Evolutionary conservation across 768 basidiomycete genomes (phyloP).

Genomic region (Butyriboletus loyo): DNA sequence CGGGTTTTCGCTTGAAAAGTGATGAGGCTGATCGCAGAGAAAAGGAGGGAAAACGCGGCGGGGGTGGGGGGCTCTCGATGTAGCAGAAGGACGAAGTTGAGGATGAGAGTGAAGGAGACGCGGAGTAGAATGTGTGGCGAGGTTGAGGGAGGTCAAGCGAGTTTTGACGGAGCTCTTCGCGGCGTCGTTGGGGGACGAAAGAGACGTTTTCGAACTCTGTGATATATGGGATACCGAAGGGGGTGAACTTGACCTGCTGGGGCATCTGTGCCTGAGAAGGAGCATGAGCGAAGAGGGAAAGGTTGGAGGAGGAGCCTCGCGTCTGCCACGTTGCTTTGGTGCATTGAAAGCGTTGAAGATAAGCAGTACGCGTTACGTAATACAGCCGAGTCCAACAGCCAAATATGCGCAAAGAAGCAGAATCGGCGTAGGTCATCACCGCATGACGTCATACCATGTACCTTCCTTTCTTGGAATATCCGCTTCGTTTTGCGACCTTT

Average conservation of each 20-base stretch:
- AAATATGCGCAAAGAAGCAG: background rate
- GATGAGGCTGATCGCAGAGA: constrained; percentile 18
- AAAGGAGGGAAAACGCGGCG: constrained; percentile 12
- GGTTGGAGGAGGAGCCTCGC: constrained; percentile 1
- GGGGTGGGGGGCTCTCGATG: constrained; percentile 20
- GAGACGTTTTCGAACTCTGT: constrained; percentile 31
- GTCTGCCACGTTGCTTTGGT: constrained; percentile 1
- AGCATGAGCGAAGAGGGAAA: background rate
- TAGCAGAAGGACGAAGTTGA: constrained; percentile 29
- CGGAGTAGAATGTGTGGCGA: background rate
- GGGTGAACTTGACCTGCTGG: constrained; percentile 27
- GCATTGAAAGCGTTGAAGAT: background rate
- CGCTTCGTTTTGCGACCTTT: constrained; percentile 6
- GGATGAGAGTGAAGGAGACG: constrained; percentile 9
- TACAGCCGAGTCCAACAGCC: background rate
- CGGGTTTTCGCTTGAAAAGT: constrained; percentile 25
- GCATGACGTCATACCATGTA: constrained; percentile 27
- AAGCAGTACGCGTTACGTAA: constrained; percentile 9
- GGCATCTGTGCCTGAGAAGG: constrained; percentile 11
- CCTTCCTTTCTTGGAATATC: constrained; percentile 29
- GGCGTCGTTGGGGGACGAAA: constrained; percentile 1
- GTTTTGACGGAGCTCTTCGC: background rate
- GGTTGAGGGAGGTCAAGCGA: no score
- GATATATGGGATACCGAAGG: constrained; percentile 30
- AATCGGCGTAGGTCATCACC: background rate